Evolutionary conservation across 495 filamentous ascomycete species (phyloP), one percentile per base, ranked within the genome.

Genomic region (Echria macrotheca): DNA sequence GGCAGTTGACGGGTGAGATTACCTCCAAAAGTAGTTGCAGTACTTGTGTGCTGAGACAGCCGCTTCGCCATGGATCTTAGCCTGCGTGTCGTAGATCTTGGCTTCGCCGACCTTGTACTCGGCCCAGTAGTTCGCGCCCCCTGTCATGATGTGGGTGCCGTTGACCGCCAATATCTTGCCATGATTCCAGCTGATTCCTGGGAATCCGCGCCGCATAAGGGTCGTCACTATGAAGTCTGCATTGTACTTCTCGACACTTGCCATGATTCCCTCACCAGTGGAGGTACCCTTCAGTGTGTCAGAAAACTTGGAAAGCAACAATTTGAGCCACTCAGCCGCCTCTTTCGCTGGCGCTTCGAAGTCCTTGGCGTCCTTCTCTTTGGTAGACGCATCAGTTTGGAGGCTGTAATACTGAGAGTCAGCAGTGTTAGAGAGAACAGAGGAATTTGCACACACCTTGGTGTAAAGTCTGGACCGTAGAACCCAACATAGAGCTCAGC

Each of bases 101-200:
- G 3, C 17, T 9, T 5, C 37, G 37, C 18, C 17, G 3, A 19
- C 12, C 5, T 19, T 18, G 37, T 40, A 40, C 3, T 40, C 37
- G 19, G 37, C 14, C 37, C 37, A 40, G 37, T 40, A 40, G 37
- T 40, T 40, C 14, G 22, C 22, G 37, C 37, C 37, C 14, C 37
- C 37, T 12, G 37, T 40, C 37, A 40, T 40, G 9, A 40, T 40
- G 37, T n/a, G 18, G 14, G 18, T 40, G 37, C 37, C 37, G 15
- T 19, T 19, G 12, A 40, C 22, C 3, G 37, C 37, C 19, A 40
- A n/a, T 6, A 40, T 40, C 37, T 40, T 40, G 37, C 37, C 37
- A 19, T 40, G 37, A 19, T 40, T 40, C 37, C 37, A 40, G 12
- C 37, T 40, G 37, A 19, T n/a, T n/a, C n/a, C 37, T 5, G 37